phyloP scores from a whole-genome alignment of 768 basidiomycete genomes.

The Sporobolomyces pararoseus region DNA sequence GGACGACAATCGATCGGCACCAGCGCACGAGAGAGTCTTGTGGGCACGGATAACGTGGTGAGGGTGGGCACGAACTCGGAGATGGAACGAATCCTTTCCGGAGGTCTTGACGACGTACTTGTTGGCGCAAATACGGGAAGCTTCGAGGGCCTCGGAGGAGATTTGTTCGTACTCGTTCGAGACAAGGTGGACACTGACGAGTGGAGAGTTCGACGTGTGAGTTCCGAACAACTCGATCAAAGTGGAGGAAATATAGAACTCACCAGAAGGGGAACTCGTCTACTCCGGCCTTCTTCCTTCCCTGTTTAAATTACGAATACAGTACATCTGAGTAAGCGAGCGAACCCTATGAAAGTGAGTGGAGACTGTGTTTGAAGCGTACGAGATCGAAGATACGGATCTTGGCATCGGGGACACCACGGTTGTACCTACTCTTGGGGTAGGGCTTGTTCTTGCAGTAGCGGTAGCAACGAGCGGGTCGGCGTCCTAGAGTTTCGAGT shows the following conservation, averaged over 20 bases:
- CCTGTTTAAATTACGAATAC: conserved; percentile 54
- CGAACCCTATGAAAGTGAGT: background rate
- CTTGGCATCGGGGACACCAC: conserved; percentile 96
- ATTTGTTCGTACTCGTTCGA: conserved; percentile 98
- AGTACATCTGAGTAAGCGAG: background rate
- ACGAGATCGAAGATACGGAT: conserved; percentile 81
- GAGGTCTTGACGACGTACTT: conserved; percentile 96
- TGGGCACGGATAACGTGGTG: conserved; percentile 99
- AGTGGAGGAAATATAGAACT: background rate
- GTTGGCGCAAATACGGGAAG: conserved; percentile 98
- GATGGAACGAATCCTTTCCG: conserved; percentile 98
- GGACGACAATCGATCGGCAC: conserved; percentile 91
- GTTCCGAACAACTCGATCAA: too few relatives aligned
- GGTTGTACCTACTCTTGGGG: conserved; percentile 92
- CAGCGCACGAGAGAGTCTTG: conserved; percentile 99
- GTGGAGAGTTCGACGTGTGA: too few relatives aligned
- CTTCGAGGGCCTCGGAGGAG: conserved; percentile 91
- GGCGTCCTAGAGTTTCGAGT: conserved; percentile 18
- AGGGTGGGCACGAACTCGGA: conserved; percentile 93
- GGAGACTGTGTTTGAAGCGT: background rate
- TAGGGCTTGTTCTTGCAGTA: conserved; percentile 95
- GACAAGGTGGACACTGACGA: conserved; percentile 69
- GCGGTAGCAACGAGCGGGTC: conserved; percentile 41
- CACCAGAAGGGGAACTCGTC: conserved; percentile 95
- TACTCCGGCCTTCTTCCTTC: conserved; percentile 90